phyloP scores from a whole-genome alignment of 176 grass and related monocot genomes.

The Chloris gayana region DNA sequence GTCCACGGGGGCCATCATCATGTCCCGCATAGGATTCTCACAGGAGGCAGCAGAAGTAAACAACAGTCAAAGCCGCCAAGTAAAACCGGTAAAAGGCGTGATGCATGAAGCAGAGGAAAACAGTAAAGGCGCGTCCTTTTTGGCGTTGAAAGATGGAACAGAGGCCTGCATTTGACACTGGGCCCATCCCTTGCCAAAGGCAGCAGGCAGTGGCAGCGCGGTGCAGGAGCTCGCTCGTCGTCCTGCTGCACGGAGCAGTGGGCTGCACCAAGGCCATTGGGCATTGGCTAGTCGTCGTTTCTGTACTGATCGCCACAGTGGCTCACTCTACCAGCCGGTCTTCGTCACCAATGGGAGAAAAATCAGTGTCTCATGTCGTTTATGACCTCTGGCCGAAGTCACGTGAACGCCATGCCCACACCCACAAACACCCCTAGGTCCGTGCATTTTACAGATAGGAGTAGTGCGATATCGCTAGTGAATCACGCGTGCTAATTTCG shows the following conservation, averaged over 20 bases:
- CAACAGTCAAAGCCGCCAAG: not conserved
- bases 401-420: slow-evolving; percentile 44
- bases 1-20: slow-evolving; percentile 38
- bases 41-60: not conserved
- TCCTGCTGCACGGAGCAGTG: not conserved
- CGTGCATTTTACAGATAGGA: not conserved
- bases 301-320: not conserved
- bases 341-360: not conserved
- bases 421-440: not conserved
- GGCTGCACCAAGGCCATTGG: not conserved
- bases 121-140: slow-evolving; percentile 31
- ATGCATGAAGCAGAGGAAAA: slow-evolving; percentile 21
- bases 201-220: not conserved
- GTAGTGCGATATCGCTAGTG: not conserved
- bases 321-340: slow-evolving; percentile 1
- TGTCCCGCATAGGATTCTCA: slow-evolving; percentile 32
- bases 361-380: not conserved
- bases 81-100: slow-evolving; percentile 7
- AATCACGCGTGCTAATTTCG: not conserved
- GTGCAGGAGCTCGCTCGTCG: not conserved
- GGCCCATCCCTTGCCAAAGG: not conserved
- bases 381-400: not conserved
- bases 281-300: not conserved
- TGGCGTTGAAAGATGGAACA: slow-evolving; percentile 11
- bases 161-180: not conserved